Base-by-base conservation (phyloP, 345 rosid genomes). In the Pelargonium nanum region DNA sequence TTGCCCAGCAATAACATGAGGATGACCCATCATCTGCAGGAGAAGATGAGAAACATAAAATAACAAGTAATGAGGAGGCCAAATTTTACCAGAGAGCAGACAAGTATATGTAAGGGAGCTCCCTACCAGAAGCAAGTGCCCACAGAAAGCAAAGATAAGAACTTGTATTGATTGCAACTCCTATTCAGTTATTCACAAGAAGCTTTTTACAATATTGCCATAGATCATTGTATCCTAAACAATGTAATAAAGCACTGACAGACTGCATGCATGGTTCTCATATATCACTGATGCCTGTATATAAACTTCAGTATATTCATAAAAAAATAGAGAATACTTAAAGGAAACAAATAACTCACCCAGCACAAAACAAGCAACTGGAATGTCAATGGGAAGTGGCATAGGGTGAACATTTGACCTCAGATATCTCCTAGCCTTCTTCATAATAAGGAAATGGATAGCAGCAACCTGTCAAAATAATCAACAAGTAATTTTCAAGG, bases 11-110 rank as follows among this genome's bases (percentile, higher is more conserved):
- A 70, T 68, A 80, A 68, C 78, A 89, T 28, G 79, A 80, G 32
- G 88, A 85, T 53, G 96, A 85, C 53, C 98, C 97, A 48, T 89
- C 94, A 74, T 92, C 97, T 92, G 72, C 44, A 65, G 53, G 19
- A 53, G 63, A 21, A 5, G 65, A 59, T 24, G 61, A 55, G 44
- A 20, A 2, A 66, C 34, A 30, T n/a, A 56, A 56, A 64, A 15
- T 55, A 51, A 24, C 22, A 55, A 24, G 26, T 26, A 48, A 2
- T 9, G 22, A 22, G 61, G 65, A 22, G 22, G 53, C 15, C 1
- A 22, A 54, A 58, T 22, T 28, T 6, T 53, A 30, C 59, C n/a
- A n/a, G n/a, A n/a, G n/a, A 55, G 57, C 17, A 21, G 10, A 28
- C 19, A 50, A 26, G 22, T 22, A 19, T 22, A 8, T 13, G 22